phyloP scores from a whole-genome alignment of 2,329 filamentous ascomycete species.

The Phyllosticta citriasiana region DNA sequence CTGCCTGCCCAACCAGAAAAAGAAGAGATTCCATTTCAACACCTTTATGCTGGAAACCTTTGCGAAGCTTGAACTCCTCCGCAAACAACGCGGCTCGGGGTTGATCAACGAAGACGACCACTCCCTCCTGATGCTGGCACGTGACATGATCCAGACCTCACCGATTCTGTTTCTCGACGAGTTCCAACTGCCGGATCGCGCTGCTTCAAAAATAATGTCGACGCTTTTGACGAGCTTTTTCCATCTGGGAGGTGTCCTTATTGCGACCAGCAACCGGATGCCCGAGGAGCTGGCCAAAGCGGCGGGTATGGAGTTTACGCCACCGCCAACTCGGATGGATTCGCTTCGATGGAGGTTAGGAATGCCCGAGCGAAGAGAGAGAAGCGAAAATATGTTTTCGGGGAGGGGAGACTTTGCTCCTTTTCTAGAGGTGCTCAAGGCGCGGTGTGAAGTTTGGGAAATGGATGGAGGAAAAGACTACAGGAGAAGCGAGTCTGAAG shows the following conservation, averaged over 20 bases:
- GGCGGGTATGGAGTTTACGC: slow-evolving; percentile 57
- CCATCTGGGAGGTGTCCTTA: slow-evolving; percentile 67
- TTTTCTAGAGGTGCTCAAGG: slow-evolving; percentile 67
- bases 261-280: slow-evolving; percentile 76
- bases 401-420: slow-evolving; percentile 60
- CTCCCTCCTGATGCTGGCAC: slow-evolving; percentile 62
- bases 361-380: slow-evolving; percentile 16
- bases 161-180: slow-evolving; percentile 75
- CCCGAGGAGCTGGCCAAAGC: slow-evolving; percentile 72
- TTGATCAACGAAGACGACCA: slow-evolving; percentile 43
- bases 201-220: slow-evolving; percentile 67
- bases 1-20: slow-evolving; percentile 61
- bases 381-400: slow-evolving; percentile 19
- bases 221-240: slow-evolving; percentile 73
- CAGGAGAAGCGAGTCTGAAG: slow-evolving; percentile 39
- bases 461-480: slow-evolving; percentile 68
- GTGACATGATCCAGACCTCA: slow-evolving; percentile 63
- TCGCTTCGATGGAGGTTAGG: slow-evolving; percentile 42
- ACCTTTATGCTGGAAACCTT: slow-evolving; percentile 76
- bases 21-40: slow-evolving; percentile 73
- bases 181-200: slow-evolving; percentile 72
- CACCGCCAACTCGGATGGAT: slow-evolving; percentile 42
- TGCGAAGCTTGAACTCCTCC: slow-evolving; percentile 58
- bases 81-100: slow-evolving; percentile 24
- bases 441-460: slow-evolving; percentile 73